Evolutionary conservation across 306 rosid species (phyloP).

Genomic region (Malus asiatica): DNA sequence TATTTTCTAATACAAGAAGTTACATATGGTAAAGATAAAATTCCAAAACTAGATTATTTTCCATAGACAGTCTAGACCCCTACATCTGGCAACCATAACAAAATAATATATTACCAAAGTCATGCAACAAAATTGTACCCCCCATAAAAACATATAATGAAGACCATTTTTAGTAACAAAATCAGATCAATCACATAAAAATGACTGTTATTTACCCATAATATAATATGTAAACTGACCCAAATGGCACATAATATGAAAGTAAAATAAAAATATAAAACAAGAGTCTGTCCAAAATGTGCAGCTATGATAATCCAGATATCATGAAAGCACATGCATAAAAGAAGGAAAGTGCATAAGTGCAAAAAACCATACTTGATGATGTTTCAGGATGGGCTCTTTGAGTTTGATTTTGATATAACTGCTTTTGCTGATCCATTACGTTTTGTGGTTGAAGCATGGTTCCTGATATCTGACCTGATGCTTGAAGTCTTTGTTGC

Average conservation of each 20-base stretch:
- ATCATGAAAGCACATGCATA: neutral
- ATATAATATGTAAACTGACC: neutral
- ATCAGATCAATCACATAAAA: neutral
- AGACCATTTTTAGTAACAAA: neutral
- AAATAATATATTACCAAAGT: neutral
- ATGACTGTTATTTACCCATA: neutral
- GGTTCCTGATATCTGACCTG: conserved; percentile 50
- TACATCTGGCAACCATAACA: neutral
- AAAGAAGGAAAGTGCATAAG: conserved; percentile 6
- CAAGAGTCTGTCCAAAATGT: neutral
- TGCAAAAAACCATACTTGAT: conserved; percentile 44
- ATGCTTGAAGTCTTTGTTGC: conserved; percentile 70
- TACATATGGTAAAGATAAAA: neutral
- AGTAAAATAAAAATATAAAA: neutral
- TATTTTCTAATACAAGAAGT: neutral
- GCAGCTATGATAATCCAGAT: neutral
- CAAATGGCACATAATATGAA: neutral
- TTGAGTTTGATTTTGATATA: conserved; percentile 72
- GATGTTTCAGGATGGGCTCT: conserved; percentile 74
- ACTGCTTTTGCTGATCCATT: conserved; percentile 72
- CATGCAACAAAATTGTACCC: neutral
- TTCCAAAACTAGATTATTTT: neutral
- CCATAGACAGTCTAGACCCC: neutral
- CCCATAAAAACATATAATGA: neutral
- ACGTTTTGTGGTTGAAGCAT: conserved; percentile 65